Conservation (phyloP, 768 basidiomycete species). For the Austroboletus festivus region DNA sequence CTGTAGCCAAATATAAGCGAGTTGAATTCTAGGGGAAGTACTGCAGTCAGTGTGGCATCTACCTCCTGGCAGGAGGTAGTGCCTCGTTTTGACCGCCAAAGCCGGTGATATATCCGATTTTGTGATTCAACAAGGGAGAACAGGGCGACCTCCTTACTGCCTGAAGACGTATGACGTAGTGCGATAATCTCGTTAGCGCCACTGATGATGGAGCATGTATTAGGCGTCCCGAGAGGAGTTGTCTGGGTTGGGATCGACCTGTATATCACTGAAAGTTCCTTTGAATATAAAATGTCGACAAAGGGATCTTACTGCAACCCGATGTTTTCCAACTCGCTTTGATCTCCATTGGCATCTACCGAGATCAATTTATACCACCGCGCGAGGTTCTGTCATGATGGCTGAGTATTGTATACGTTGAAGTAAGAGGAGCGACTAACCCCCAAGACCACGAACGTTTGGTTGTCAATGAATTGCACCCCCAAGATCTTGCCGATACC, state of each 20-base stretch:
- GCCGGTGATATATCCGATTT: constrained; percentile 6
- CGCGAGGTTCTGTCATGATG: constrained; percentile 8
- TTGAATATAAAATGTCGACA: not conserved
- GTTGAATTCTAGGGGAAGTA: constrained; percentile 57
- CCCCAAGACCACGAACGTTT: constrained; percentile 24
- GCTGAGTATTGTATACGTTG: constrained; percentile 2
- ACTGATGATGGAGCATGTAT: constrained; percentile 6
- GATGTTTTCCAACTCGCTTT: constrained; percentile 4
- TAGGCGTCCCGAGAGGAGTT: constrained; percentile 9
- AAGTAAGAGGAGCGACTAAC: constrained; percentile 11
- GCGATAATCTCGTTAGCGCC: constrained; percentile 15
- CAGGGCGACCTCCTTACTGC: constrained; percentile 19
- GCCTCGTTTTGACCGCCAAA: constrained; percentile 21
- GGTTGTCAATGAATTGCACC: constrained; percentile 21
- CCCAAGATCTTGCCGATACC: constrained; percentile 20
- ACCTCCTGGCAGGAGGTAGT: constrained; percentile 1
- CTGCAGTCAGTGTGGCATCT: constrained; percentile 31
- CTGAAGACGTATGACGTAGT: constrained; percentile 17
- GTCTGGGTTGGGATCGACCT: constrained; percentile 10
- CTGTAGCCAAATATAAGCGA: constrained; percentile 62
- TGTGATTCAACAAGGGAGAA: constrained; percentile 7
- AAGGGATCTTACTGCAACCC: constrained; percentile 19
- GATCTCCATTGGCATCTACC: constrained; percentile 10
- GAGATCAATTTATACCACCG: constrained; percentile 20
- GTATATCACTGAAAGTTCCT: constrained; percentile 6